Percentiles rank a stretch among this genome's conserved stretches.
Conservation (phyloP, 176 grass and related monocot genomes). For the Zea mays region DNA sequence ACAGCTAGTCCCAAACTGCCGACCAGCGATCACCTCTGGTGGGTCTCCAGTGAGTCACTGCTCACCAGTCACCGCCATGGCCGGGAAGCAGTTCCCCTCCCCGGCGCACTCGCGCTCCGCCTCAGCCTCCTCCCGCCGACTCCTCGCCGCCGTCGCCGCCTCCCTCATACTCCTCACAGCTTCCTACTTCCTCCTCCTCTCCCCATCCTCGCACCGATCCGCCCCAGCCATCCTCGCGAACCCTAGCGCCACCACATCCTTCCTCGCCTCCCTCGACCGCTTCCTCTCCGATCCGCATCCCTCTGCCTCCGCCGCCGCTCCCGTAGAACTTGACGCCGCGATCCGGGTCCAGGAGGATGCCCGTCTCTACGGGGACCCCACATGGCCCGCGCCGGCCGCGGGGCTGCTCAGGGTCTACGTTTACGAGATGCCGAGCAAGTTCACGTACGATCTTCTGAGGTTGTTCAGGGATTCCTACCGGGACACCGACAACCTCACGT, state of each 20-base stretch:
- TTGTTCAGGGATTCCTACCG: conserved; percentile 87
- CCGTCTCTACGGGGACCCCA: conserved; percentile 55
- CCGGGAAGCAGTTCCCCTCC: conserved; percentile 69
- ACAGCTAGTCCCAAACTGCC: not conserved
- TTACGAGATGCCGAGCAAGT: conserved; percentile 95
- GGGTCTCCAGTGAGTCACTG: not conserved
- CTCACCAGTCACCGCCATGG: conserved; percentile 47
- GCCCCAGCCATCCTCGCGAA: not conserved
- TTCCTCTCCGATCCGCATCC: conserved; percentile 57
- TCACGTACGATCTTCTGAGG: conserved; percentile 89
- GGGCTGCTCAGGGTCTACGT: conserved; percentile 78
- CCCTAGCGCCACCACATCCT: conserved; percentile 39
- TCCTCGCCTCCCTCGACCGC: conserved; percentile 60
- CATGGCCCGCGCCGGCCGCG: conserved; percentile 47
- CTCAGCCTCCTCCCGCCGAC: conserved; percentile 46
- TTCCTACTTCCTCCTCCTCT: conserved; percentile 44
- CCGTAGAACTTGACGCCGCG: conserved; percentile 39
- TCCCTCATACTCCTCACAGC: conserved; percentile 37
- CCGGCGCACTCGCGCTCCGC: conserved; percentile 44
- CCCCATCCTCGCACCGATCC: conserved; percentile 32
- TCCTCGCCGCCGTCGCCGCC: conserved; percentile 41
- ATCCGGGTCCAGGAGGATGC: conserved; percentile 53
- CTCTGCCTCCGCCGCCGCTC: conserved; percentile 21
- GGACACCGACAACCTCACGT: conserved; percentile 84
- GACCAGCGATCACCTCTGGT: not conserved